Evolutionary conservation across 768 basidiomycete genomes (phyloP), one percentile per base, ranked within the genome.

Genomic region (Leucocoprinus leucothites): DNA sequence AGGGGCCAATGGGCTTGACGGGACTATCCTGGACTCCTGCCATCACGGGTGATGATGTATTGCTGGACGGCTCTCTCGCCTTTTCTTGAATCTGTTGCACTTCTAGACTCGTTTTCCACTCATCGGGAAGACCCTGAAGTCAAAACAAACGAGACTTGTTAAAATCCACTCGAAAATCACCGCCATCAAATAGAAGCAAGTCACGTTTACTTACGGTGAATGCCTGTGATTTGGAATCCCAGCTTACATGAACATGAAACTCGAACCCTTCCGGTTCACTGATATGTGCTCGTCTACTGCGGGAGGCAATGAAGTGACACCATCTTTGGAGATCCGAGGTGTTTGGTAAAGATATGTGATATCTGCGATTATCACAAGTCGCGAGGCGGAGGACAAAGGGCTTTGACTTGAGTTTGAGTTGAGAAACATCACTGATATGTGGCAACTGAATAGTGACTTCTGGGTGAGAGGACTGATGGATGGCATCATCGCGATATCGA

Each of bases 371-470:
- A 56, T 56, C 48, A 42, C 34, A 21, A 8, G 54, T 44, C 7
- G 54, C 28, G 34, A 56, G 48, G 47, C 47, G 21, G 8, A 56
- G 54, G 48, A 56, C 54, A 22, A 56, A 56, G 26, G 54, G 54
- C 28, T 34, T 49, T 9, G 54, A 56, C 21, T 42, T 48, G 31
- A 56, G 47, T 56, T 56, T 56, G 28, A 56, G 54, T 56, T 56
- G 54, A 34, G 54, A 56, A 56, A 56, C 48, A 49, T 56, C 54
- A 56, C n/a, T 48, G 54, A 56, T 49, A 18, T 49, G 54, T 16
- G 47, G 47, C 40, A 49, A 56, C 49, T 36, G 54, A 35, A 56
- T 43, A 24, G 48, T 56, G 47, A 34, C 41, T 48, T 56, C 54
- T 34, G 54, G 54, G 47, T 43, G 54, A 16, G 54, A 56, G 41